A percentile compares a stretch with the other conserved stretches of the same genome.
Conservation (phyloP, 495 filamentous ascomycete species). For the Penicillium nucicola region DNA sequence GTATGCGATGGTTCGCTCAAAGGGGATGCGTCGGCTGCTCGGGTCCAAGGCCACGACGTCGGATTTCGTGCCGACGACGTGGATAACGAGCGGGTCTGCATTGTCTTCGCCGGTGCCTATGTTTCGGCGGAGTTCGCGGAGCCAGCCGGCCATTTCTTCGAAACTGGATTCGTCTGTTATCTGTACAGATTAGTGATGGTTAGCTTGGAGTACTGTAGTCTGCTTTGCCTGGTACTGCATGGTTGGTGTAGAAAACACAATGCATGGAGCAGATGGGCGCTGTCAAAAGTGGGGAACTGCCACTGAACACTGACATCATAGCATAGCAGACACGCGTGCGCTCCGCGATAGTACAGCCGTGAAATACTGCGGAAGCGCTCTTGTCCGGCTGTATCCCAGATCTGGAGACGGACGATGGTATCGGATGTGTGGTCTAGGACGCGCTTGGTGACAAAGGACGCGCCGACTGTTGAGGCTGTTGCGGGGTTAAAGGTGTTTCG, state of each 20-base stretch:
- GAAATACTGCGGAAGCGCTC: slow-evolving; percentile 94
- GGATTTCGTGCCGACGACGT: slow-evolving; percentile 93
- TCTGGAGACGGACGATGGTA: slow-evolving; percentile 77
- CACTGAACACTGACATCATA: slow-evolving; percentile 53
- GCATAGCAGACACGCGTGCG: slow-evolving; percentile 90
- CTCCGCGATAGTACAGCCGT: slow-evolving; percentile 90
- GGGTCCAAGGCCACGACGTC: slow-evolving; percentile 87
- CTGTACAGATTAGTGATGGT: no score
- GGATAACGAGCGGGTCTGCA: slow-evolving; percentile 73
- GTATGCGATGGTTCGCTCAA: slow-evolving; percentile 91
- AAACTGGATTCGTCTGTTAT: slow-evolving; percentile 87
- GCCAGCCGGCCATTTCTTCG: slow-evolving; percentile 90
- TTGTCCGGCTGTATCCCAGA: slow-evolving; percentile 94
- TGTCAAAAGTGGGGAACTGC: background rate
- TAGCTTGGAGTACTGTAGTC: no score
- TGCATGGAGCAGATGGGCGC: background rate
- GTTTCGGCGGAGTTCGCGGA: slow-evolving; percentile 73
- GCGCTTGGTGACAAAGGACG: slow-evolving; percentile 90
- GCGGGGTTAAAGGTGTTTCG: slow-evolving; percentile 71
- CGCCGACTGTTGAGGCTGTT: slow-evolving; percentile 81
- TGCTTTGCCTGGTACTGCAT: no score
- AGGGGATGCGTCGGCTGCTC: slow-evolving; percentile 72
- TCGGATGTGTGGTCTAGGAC: slow-evolving; percentile 81
- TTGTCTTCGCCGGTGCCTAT: slow-evolving; percentile 35
- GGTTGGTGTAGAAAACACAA: no score